phyloP scores from a whole-genome alignment of 768 basidiomycete genomes.

The Filobasidium wieringae region DNA sequence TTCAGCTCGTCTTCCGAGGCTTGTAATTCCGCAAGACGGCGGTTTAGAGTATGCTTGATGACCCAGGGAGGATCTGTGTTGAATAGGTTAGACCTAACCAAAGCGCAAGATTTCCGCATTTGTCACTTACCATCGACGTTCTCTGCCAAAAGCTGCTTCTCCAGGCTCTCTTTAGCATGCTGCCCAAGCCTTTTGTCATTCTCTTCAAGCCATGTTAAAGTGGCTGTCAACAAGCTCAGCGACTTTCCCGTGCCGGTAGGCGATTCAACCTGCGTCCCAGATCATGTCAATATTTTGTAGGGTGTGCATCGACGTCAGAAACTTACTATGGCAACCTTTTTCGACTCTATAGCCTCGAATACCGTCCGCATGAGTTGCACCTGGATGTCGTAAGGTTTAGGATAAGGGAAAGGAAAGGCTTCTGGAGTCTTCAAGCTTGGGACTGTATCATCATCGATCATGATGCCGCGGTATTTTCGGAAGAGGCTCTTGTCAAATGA shows the following conservation, averaged over 20 bases:
- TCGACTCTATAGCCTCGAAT: conserved; percentile 61
- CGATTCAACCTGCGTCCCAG: conserved; percentile 28
- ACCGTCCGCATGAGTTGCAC: conserved; percentile 75
- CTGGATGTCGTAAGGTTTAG: conserved; percentile 73
- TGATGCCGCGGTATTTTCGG: too few relatives aligned
- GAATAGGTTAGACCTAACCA: too few relatives aligned
- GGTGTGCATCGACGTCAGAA: background rate
- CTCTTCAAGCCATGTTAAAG: conserved; percentile 30
- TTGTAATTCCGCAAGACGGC: conserved; percentile 18
- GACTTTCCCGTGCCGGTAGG: conserved; percentile 38
- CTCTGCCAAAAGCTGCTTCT: conserved; percentile 16
- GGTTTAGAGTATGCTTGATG: conserved; percentile 30
- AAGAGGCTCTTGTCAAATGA: too few relatives aligned
- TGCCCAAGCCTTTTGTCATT: conserved; percentile 21
- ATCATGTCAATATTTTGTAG: background rate
- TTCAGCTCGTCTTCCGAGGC: conserved; percentile 11
- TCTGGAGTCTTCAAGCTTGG: conserved; percentile 51
- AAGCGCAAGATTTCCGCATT: too few relatives aligned
- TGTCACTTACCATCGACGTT: conserved; percentile 24
- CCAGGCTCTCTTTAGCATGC: conserved; percentile 13
- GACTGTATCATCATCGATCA: background rate
- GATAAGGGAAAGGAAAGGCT: conserved; percentile 71
- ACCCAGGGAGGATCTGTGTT: conserved; percentile 34
- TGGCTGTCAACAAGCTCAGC: conserved; percentile 33
- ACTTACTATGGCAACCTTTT: conserved; percentile 59